A percentile compares a stretch with the other conserved stretches of the same genome.
These are phyloP conservation scores for Lodderomyces metapsilosis DNA, from an alignment of 1,139 yeast genomes.

Conservation along the genomic window DNA sequence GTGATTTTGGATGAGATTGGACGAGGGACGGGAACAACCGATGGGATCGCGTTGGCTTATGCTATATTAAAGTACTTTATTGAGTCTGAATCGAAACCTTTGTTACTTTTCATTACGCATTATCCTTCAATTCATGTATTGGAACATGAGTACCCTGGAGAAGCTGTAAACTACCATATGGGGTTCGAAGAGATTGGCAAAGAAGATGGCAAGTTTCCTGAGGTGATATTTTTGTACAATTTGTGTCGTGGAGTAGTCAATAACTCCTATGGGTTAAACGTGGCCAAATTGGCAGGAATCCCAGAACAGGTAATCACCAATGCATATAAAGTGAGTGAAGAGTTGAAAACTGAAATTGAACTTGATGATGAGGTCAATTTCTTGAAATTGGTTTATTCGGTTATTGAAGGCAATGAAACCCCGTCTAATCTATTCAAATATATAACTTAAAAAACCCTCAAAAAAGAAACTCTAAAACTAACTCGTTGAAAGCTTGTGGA, in stretches of 20 bases:
- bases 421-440: constrained; percentile 6
- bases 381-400: not conserved
- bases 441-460: constrained; percentile 21
- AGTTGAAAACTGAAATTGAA: constrained; percentile 34
- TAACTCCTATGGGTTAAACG: constrained; percentile 76
- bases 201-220: constrained; percentile 34
- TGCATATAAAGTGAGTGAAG: constrained; percentile 50
- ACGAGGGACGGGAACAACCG: constrained; percentile 83
- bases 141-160: constrained; percentile 35
- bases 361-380: constrained; percentile 11
- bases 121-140: constrained; percentile 70
- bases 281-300: constrained; percentile 69
- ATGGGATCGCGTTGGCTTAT: constrained; percentile 86
- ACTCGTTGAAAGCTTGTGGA: constrained; percentile 31
- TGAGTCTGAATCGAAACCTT: constrained; percentile 42
- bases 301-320: constrained; percentile 47
- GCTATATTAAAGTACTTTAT: constrained; percentile 68
- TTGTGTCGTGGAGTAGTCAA: constrained; percentile 58
- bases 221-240: constrained; percentile 60
- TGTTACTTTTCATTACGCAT: constrained; percentile 82
- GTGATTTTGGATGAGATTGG: constrained; percentile 86
- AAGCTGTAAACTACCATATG: constrained; percentile 70
- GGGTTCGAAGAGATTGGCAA: constrained; percentile 53
- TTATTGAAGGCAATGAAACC: not conserved
- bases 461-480: constrained; percentile 16